phyloP scores from a whole-genome alignment of 140 eudicot species.

The Erigeron philadelphicus region DNA sequence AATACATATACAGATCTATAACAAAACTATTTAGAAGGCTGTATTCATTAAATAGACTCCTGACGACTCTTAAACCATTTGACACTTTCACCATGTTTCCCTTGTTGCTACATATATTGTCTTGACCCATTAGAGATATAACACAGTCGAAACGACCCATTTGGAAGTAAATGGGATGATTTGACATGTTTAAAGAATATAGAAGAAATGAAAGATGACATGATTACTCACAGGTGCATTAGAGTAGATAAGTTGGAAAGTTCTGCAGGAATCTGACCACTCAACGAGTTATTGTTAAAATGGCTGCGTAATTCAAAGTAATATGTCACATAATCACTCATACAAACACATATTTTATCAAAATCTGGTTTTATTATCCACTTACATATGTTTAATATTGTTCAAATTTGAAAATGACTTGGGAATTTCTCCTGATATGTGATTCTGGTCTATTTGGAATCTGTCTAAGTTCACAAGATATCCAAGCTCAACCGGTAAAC shows the following conservation, averaged over 20 bases:
- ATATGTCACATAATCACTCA: constrained; percentile 12
- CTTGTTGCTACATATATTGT: neutral
- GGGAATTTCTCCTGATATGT: constrained; percentile 73
- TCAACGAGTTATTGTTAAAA: constrained; percentile 76
- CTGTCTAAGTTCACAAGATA: constrained; percentile 48
- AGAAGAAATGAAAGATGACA: constrained; percentile 2
- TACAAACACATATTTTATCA: neutral
- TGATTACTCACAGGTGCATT: constrained; percentile 63
- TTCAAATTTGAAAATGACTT: constrained; percentile 61
- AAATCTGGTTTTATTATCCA: constrained; percentile 7
- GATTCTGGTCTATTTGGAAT: constrained; percentile 72
- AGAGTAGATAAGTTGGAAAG: constrained; percentile 51
- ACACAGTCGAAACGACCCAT: neutral
- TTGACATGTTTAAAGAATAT: neutral
- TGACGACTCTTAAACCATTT: too few species aligned
- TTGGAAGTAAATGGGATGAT: neutral
- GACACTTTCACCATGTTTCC: too few species aligned
- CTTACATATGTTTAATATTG: constrained; percentile 66
- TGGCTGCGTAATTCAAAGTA: constrained; percentile 55
- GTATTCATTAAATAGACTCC: neutral
- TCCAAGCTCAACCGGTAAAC: constrained; percentile 79
- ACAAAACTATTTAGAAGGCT: neutral
- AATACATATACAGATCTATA: neutral
- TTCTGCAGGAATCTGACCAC: constrained; percentile 75
- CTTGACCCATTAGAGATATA: too few species aligned